Conservation (phyloP, 306 rosid genomes). For the Inga oerstediana region DNA sequence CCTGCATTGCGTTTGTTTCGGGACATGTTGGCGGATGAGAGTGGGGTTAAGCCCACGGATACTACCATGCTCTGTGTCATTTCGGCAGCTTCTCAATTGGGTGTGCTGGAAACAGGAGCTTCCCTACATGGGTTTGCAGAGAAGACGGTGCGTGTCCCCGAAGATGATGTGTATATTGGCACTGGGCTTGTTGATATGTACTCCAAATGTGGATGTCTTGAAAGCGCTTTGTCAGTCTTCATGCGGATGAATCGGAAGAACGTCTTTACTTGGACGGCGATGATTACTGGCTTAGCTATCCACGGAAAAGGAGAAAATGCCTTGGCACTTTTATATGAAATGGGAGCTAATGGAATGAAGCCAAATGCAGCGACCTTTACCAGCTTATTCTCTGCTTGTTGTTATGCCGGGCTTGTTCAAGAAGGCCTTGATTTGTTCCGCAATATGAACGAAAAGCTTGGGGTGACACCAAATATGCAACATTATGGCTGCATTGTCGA, state of each 20-base stretch:
- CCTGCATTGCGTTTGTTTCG: not conserved
- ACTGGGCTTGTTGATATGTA: slow-evolving; percentile 87
- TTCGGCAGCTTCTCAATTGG: slow-evolving; percentile 69
- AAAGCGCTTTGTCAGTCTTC: slow-evolving; percentile 57
- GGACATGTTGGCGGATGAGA: slow-evolving; percentile 55
- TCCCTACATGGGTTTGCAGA: slow-evolving; percentile 66
- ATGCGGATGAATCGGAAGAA: slow-evolving; percentile 56
- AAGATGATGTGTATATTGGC: slow-evolving; percentile 74
- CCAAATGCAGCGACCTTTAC: slow-evolving; percentile 59
- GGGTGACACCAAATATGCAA: slow-evolving; percentile 50
- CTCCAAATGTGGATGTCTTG: slow-evolving; percentile 74
- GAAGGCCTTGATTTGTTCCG: slow-evolving; percentile 57
- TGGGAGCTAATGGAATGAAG: slow-evolving; percentile 56
- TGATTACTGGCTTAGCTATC: slow-evolving; percentile 73
- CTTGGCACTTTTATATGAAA: slow-evolving; percentile 57
- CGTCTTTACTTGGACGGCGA: slow-evolving; percentile 80
- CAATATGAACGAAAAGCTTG: slow-evolving; percentile 53
- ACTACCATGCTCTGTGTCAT: slow-evolving; percentile 71
- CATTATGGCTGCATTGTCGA: slow-evolving; percentile 67
- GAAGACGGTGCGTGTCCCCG: slow-evolving; percentile 54
- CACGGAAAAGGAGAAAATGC: slow-evolving; percentile 75
- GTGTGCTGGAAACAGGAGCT: slow-evolving; percentile 61
- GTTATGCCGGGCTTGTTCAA: slow-evolving; percentile 65
- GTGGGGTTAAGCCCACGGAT: slow-evolving; percentile 60
- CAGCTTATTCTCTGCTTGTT: slow-evolving; percentile 66